Evolutionary conservation across 345 rosid species (phyloP).

Genomic region (Eucalyptus tenuipes): DNA sequence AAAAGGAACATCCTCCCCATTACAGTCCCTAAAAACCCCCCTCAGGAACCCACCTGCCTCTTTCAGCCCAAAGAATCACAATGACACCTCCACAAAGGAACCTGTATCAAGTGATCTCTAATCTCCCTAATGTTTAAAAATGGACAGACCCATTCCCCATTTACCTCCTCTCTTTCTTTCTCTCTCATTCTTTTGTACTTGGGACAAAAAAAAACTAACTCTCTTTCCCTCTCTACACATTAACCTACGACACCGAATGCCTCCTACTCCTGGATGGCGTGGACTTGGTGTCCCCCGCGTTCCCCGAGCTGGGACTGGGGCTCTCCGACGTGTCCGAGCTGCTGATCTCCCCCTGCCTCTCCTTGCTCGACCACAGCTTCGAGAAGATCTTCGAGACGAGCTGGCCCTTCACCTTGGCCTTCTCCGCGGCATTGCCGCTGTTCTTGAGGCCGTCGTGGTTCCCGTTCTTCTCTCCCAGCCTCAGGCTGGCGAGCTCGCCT

Average conservation of each 20-base stretch:
- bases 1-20: neutral
- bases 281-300: slow-evolving; percentile 59
- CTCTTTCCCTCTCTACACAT: neutral
- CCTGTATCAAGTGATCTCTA: neutral
- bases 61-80: neutral
- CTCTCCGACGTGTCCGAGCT: slow-evolving; percentile 11
- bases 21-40: neutral
- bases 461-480: neutral
- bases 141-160: neutral
- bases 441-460: neutral
- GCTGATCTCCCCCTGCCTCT: slow-evolving; percentile 4
- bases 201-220: neutral
- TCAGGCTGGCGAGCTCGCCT: slow-evolving; percentile 24
- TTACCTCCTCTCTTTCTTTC: neutral
- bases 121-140: neutral
- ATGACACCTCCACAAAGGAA: neutral
- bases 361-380: slow-evolving; percentile 2
- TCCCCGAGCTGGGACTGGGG: slow-evolving; percentile 40
- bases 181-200: neutral
- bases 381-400: slow-evolving; percentile 4
- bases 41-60: neutral
- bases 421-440: neutral
- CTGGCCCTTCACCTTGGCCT: slow-evolving; percentile 1
- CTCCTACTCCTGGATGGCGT: slow-evolving; percentile 70
- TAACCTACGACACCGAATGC: slow-evolving; percentile 24